phyloP scores from a whole-genome alignment of 2,329 filamentous ascomycete species.

The Sphaceloma murrayae region DNA sequence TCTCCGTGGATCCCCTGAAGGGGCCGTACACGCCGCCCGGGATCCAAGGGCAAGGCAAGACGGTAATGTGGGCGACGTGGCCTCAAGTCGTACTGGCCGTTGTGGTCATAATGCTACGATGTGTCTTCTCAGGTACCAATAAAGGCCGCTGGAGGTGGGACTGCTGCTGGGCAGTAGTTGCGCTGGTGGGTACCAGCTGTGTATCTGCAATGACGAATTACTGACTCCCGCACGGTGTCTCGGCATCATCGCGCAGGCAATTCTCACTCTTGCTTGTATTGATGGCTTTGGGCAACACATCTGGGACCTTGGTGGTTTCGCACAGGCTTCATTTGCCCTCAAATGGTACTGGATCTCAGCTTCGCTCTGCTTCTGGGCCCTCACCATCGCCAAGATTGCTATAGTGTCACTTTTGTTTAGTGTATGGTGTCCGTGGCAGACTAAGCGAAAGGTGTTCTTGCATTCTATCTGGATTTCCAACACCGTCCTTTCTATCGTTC shows the following conservation, averaged over 20 bases:
- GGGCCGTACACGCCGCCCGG: not conserved
- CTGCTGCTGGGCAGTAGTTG: conserved; percentile 2
- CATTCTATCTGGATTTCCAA: conserved; percentile 1
- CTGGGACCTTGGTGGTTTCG: not conserved
- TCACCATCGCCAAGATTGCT: not conserved
- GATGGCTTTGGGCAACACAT: conserved; percentile 7
- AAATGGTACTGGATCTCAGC: conserved; percentile 3
- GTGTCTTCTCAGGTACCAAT: conserved; percentile 6
- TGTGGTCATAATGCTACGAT: not conserved
- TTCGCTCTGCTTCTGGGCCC: not conserved
- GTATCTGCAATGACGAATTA: no score
- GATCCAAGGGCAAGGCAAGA: not conserved
- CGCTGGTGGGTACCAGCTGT: conserved; percentile 3
- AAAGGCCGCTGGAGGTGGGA: conserved; percentile 5
- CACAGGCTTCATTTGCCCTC: not conserved
- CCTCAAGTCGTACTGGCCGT: not conserved
- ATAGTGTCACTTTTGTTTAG: conserved; percentile 7
- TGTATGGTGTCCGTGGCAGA: conserved; percentile 11
- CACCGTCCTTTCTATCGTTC: not conserved
- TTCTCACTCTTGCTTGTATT: conserved; percentile 1
- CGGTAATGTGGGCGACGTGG: not conserved
- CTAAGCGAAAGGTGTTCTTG: not conserved
- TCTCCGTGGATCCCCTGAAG: not conserved
- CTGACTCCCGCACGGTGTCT: not conserved
- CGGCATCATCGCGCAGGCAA: not conserved